A percentile compares a stretch with the other conserved stretches of the same genome.
Conservation (phyloP, 139 green algal genomes). For the Coccomyxa sp. region DNA sequence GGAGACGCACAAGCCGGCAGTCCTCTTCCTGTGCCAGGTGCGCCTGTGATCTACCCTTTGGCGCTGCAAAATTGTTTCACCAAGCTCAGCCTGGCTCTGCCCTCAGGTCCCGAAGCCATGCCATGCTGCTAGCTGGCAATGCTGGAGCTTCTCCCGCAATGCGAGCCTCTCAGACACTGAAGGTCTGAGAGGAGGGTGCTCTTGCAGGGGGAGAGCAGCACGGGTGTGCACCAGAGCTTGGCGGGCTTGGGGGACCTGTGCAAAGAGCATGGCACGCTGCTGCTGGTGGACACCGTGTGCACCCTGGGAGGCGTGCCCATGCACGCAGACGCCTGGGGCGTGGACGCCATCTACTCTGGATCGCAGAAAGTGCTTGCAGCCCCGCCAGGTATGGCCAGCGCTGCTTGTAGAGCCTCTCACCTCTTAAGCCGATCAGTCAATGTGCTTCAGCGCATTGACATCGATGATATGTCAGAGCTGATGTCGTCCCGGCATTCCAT, state of each 20-base stretch:
- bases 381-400: slow-evolving; percentile 51
- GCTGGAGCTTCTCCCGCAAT: not conserved
- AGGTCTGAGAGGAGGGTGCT: not conserved
- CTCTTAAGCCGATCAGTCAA: too few species aligned
- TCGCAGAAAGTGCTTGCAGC: slow-evolving; percentile 87
- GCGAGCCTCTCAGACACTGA: not conserved
- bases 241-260: slow-evolving; percentile 81
- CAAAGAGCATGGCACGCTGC: slow-evolving; percentile 67
- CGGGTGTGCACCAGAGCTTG: slow-evolving; percentile 72
- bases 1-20: slow-evolving; percentile 70
- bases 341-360: slow-evolving; percentile 86
- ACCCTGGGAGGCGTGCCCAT: slow-evolving; percentile 82
- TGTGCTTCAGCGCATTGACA: too few species aligned
- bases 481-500: too few species aligned
- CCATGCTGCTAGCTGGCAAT: not conserved
- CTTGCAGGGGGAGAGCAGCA: slow-evolving; percentile 78
- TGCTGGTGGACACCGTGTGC: slow-evolving; percentile 92
- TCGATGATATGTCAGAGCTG: too few species aligned
- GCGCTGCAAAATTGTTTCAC: too few species aligned
- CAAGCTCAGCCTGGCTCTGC: too few species aligned
- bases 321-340: slow-evolving; percentile 57
- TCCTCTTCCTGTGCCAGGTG: slow-evolving; percentile 84
- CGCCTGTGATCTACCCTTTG: too few species aligned
- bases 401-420: too few species aligned
- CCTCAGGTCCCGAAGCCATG: too few species aligned